Percentiles rank a stretch among this genome's conserved stretches.
phyloP scores from a whole-genome alignment of 164 flowering plant genomes.

The Vitis riparia region DNA sequence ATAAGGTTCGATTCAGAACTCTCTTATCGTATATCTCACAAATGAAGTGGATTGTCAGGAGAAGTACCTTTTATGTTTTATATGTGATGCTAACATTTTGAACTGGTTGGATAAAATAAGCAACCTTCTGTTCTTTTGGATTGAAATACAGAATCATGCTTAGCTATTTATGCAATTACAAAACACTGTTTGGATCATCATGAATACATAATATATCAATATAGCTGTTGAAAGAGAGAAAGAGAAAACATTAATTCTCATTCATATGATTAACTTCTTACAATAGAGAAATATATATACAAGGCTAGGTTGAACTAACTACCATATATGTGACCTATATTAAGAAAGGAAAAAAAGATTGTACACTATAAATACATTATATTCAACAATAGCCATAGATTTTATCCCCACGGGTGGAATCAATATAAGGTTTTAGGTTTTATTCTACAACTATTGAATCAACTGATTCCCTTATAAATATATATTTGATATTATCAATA shows the following conservation, averaged over 20 bases:
- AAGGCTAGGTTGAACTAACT: no score
- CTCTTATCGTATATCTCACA: background rate
- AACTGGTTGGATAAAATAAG: background rate
- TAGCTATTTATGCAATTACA: background rate
- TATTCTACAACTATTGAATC: background rate
- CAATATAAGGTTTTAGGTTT: background rate
- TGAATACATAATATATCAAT: background rate
- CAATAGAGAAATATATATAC: no score
- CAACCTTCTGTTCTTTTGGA: background rate
- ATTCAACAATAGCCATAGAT: background rate
- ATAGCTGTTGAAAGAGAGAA: background rate
- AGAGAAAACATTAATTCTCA: no score
- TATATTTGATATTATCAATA: background rate
- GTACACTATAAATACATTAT: no score
- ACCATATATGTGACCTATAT: no score
- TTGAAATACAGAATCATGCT: background rate
- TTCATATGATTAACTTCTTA: no score
- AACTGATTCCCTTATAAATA: background rate
- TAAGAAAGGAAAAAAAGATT: no score
- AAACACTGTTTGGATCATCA: background rate
- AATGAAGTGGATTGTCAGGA: background rate
- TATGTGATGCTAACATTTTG: background rate
- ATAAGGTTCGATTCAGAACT: slow-evolving; percentile 58
- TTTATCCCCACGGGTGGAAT: background rate
- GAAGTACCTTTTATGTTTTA: background rate